Evolutionary conservation across 1,139 yeast species (phyloP).

Genomic region (Suhomyces atakaporum): DNA sequence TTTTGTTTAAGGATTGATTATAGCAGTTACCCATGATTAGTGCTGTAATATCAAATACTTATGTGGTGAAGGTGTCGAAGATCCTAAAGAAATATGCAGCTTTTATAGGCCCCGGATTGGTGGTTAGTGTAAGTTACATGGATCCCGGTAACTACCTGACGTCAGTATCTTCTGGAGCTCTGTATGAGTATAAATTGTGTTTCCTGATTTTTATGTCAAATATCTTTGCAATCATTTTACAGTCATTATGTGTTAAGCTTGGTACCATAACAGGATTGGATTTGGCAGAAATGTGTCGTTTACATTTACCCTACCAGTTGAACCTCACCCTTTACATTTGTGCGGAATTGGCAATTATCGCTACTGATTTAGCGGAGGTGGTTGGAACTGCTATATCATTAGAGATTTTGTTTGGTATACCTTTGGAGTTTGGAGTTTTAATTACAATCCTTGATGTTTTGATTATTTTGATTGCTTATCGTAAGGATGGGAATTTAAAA

Average conservation of each 20-base stretch:
- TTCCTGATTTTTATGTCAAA: constrained; percentile 67
- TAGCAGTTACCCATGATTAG: constrained; percentile 4
- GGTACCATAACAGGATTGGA: constrained; percentile 89
- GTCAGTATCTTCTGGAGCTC: constrained; percentile 78
- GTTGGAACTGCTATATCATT: constrained; percentile 92
- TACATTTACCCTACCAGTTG: constrained; percentile 58
- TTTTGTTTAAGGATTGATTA: not conserved
- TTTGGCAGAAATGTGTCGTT: constrained; percentile 76
- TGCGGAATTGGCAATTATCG: constrained; percentile 87
- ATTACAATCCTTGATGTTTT: constrained; percentile 74
- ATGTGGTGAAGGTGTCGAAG: constrained; percentile 4
- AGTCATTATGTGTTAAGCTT: constrained; percentile 68
- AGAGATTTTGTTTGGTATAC: constrained; percentile 70
- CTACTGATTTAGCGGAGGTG: constrained; percentile 82
- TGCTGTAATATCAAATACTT: constrained; percentile 2
- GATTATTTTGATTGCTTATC: constrained; percentile 66
- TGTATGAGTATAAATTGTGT: constrained; percentile 63
- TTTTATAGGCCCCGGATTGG: constrained; percentile 78
- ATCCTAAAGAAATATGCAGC: constrained; percentile 48
- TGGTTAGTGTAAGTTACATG: constrained; percentile 77
- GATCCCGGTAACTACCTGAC: constrained; percentile 85
- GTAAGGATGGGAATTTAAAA: constrained; percentile 67
- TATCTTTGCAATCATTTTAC: constrained; percentile 70
- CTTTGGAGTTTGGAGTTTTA: constrained; percentile 65
- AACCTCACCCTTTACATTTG: constrained; percentile 66